Base-by-base conservation (phyloP, 345 rosid species). In the Linum usitatissimum region DNA sequence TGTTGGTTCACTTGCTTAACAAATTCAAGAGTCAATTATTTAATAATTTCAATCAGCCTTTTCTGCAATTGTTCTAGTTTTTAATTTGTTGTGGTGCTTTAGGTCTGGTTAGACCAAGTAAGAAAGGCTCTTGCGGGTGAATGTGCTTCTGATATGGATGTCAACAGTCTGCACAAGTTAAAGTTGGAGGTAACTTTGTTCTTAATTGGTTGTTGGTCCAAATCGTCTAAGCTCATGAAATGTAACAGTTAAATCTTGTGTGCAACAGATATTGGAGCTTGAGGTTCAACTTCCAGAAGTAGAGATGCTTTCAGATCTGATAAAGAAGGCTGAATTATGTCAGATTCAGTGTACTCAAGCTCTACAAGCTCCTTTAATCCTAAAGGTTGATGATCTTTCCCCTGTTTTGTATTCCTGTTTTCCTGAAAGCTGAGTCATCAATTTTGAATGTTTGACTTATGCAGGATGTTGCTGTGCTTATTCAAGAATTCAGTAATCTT, bases 131-230 rank as follows among this genome's bases (percentile, higher is more conserved):
- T 86, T 57, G 53, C 71, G 18, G 79, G 75, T 60, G 71, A 73
- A 65, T 45, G 69, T 18, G 40, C 73, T 62, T 71, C 81, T 66
- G 80, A 78, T 28, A 31, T 83, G 55, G 81, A 81, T 60, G 59
- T 92, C 63, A 84, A 79, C 63, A 64, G 64, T 65, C 93, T 92
- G 55, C 70, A 70, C 81, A 84, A 86, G 83, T 82, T 89, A 48
- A 81, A 85, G 71, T 75, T 83, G 38, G 84, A 92, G 98, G 98
- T 92, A 68, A 70, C 65, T 65, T 18, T 62, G 39, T 63, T 54
- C 34, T 64, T 66, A 9, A 59, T 63, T 53, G 13, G 66, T 39
- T 60, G 54, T 10, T 18, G 39, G 51, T 18, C 30, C 21, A 56
- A 23, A 48, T 62, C 28, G 28, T 67, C 59, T 59, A 60, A 49